phyloP scores from a whole-genome alignment of 2,329 filamentous ascomycete species.

The Fusarium sp. region DNA sequence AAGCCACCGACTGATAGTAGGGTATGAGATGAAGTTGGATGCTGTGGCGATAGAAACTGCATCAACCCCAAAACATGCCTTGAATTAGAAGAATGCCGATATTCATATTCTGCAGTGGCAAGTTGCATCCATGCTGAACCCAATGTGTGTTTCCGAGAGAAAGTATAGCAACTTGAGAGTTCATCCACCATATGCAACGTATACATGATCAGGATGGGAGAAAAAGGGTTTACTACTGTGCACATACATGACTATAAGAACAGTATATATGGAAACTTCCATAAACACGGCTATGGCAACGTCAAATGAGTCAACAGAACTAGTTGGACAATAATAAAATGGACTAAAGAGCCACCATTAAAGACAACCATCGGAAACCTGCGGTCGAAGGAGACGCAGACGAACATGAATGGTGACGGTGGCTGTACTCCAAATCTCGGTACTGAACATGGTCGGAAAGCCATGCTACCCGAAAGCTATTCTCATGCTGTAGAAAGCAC shows the following conservation, averaged over 20 bases:
- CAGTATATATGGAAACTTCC: conserved; percentile 4
- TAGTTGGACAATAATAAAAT: too few relatives aligned
- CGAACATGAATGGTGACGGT: too few relatives aligned
- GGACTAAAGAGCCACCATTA: too few relatives aligned
- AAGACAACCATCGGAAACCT: too few relatives aligned
- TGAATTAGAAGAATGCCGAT: conserved; percentile 22
- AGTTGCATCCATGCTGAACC: neutral
- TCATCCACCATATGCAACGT: conserved; percentile 31
- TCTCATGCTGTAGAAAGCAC: too few relatives aligned
- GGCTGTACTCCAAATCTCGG: conserved; percentile 2
- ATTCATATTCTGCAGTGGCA: conserved; percentile 17
- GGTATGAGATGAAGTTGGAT: too few relatives aligned
- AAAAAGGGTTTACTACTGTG: conserved; percentile 24
- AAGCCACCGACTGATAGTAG: too few relatives aligned
- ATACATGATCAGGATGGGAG: conserved; percentile 13
- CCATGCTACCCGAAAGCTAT: too few relatives aligned
- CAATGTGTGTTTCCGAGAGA: neutral
- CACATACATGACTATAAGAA: conserved; percentile 8
- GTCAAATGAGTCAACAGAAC: too few relatives aligned
- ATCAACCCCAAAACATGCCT: conserved; percentile 21
- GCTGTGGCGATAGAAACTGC: conserved; percentile 16
- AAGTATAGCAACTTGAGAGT: conserved; percentile 7
- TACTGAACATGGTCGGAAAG: conserved; percentile 23
- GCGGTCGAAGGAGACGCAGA: neutral
- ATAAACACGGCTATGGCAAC: too few relatives aligned